Conservation (phyloP, 2,329 filamentous ascomycete species). For the Cladosporium sp. region DNA sequence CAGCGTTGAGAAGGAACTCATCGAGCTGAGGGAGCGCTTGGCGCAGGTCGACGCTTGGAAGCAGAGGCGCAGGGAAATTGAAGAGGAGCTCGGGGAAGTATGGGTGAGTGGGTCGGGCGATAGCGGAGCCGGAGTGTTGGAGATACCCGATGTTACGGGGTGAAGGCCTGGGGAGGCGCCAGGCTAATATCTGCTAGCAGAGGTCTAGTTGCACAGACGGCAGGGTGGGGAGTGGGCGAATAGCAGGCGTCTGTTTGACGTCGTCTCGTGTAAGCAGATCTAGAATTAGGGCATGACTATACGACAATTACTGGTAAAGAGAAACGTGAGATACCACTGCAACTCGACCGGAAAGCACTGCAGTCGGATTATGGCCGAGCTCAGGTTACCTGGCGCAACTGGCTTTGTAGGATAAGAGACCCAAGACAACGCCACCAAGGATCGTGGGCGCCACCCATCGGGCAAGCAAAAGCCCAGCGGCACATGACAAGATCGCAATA, state of each 20-base stretch:
- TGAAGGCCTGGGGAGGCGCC: conserved; percentile 8
- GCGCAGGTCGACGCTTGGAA: conserved; percentile 84
- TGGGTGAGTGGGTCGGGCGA: conserved; percentile 46
- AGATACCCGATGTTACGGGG: conserved; percentile 12
- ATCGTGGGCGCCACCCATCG: neutral
- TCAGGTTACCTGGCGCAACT: neutral
- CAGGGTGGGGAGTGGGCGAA: conserved; percentile 1
- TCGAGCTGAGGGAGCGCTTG: conserved; percentile 77
- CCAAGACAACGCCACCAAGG: conserved; percentile 14
- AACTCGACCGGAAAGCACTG: neutral
- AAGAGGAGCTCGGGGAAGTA: conserved; percentile 70
- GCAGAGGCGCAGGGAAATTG: conserved; percentile 69
- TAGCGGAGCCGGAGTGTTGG: conserved; percentile 11
- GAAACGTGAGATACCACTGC: neutral
- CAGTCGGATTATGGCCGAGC: neutral
- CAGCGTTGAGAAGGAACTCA: conserved; percentile 85
- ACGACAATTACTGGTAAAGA: neutral
- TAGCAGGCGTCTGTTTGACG: neutral
- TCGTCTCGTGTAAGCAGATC: conserved; percentile 8
- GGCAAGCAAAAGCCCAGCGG: neutral
- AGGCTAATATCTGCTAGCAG: neutral
- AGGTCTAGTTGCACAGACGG: conserved; percentile 3
- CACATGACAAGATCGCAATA: neutral
- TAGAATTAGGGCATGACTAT: neutral
- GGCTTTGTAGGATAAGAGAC: conserved; percentile 1